phyloP scores from a whole-genome alignment of 2,329 filamentous ascomycete species.

The Hypoxylon sp. region DNA sequence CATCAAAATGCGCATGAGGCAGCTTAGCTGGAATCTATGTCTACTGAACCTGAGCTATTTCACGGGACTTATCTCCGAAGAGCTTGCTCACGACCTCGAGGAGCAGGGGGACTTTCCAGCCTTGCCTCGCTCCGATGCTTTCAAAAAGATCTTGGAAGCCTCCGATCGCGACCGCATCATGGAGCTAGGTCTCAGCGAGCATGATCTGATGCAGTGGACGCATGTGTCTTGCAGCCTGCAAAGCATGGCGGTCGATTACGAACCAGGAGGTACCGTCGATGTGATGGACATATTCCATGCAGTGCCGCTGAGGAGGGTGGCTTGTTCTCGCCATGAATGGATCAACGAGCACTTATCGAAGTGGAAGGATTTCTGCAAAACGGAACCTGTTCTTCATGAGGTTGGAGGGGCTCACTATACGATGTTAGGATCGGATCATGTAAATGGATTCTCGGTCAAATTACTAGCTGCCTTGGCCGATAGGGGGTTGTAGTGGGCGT shows the following conservation, averaged over 20 bases:
- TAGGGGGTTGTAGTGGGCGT: no score
- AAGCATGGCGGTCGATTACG: slow-evolving; percentile 59
- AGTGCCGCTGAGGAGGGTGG: slow-evolving; percentile 53
- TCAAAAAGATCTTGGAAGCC: slow-evolving; percentile 39
- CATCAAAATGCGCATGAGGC: slow-evolving; percentile 60
- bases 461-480: no score
- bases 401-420: no score
- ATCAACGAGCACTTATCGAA: slow-evolving; percentile 47
- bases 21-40: slow-evolving; percentile 58
- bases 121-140: slow-evolving; percentile 51
- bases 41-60: slow-evolving; percentile 60
- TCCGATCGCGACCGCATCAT: slow-evolving; percentile 32
- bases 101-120: background rate
- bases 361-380: no score
- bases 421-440: no score
- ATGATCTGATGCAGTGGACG: slow-evolving; percentile 54
- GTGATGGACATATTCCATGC: slow-evolving; percentile 61
- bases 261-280: slow-evolving; percentile 57
- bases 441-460: no score
- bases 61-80: slow-evolving; percentile 57
- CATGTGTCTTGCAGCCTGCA: slow-evolving; percentile 57
- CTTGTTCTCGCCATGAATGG: slow-evolving; percentile 53
- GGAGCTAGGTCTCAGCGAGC: slow-evolving; percentile 53
- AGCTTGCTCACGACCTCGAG: slow-evolving; percentile 25
- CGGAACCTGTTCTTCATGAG: no score